These are phyloP conservation scores for Fusarium hostae DNA, from an alignment of 2,329 filamentous ascomycete genomes.

Conservation along the genomic window DNA sequence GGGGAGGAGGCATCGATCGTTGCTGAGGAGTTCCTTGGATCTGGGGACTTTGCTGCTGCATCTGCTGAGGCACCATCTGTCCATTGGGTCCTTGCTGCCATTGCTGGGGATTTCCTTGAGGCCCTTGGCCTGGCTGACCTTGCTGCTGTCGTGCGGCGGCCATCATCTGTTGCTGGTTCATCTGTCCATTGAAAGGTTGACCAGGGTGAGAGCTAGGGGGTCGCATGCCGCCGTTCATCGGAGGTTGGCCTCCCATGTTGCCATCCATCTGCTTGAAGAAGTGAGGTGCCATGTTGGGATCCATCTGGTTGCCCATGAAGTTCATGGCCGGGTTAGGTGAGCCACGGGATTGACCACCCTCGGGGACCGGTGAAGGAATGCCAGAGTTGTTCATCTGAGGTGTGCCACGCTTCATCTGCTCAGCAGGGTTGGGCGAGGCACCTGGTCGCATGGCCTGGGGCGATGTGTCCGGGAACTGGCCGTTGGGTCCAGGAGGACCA, in stretches of 20 bases:
- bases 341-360: slow-evolving; percentile 72
- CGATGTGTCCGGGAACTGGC: slow-evolving; percentile 76
- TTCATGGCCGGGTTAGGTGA: slow-evolving; percentile 72
- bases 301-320: slow-evolving; percentile 72
- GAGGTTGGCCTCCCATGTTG: slow-evolving; percentile 54
- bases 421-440: slow-evolving; percentile 79
- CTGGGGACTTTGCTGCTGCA: slow-evolving; percentile 55
- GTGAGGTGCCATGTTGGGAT: slow-evolving; percentile 68
- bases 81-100: slow-evolving; percentile 57
- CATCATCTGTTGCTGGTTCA: slow-evolving; percentile 69
- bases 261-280: slow-evolving; percentile 69
- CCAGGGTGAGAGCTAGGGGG: slow-evolving; percentile 76
- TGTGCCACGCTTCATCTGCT: slow-evolving; percentile 82
- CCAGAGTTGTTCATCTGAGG: slow-evolving; percentile 77
- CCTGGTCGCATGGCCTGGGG: slow-evolving; percentile 75
- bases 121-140: slow-evolving; percentile 49
- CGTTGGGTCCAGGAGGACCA: slow-evolving; percentile 66
- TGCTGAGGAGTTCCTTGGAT: slow-evolving; percentile 79
- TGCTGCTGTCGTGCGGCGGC: slow-evolving; percentile 53
- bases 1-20: slow-evolving; percentile 74
- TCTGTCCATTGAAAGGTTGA: slow-evolving; percentile 66
- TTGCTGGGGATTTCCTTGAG: slow-evolving; percentile 50
- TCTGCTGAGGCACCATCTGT: slow-evolving; percentile 54
- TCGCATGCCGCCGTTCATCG: slow-evolving; percentile 72
- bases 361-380: slow-evolving; percentile 77